Evolutionary conservation across 768 basidiomycete genomes (phyloP), one percentile per base, ranked within the genome.

Genomic region (Exidia glandulosa): DNA sequence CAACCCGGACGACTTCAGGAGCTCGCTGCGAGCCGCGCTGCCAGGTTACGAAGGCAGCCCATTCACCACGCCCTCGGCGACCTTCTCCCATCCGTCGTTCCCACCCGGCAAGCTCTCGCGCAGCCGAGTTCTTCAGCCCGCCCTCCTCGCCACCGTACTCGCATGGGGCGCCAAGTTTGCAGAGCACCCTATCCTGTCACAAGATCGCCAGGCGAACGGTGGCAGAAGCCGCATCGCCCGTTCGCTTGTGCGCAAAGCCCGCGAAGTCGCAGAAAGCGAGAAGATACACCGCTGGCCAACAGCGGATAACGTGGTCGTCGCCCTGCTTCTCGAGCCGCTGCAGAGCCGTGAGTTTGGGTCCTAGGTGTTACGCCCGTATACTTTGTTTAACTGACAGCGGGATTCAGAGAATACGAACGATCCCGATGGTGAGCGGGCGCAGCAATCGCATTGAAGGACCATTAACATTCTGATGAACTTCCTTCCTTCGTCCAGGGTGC

Each of bases 131-230:
- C 66, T 84, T 30, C 86, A 87, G 67, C 87, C 85, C 34, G 85
- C 86, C 4, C 76, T 94, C 25, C 80, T 95, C 57, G 94, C 94
- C 5, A 87, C 88, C 1, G 86, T 94, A 9, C 75, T 96, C 57
- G 90, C 92, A 0, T 94, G 89, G 87, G 94, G 94, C 31, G 86
- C 90, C 36, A 92, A 93, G 66, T 95, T 95, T 70, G 93, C 91
- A 3, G 94, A 96, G 66, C 90, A 95, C 68, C 86, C 88, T 0
- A 73, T 93, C 62, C 82, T 96, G 54, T 79, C 85, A 25, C 82
- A 84, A 33, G 94, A 95, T 74, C 80, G 92, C 47, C 76, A 80
- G 57, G 75, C 29, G 55, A 60, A 32, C 60, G 62, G 23, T 16
- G 83, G 83, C 5, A 86, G 90, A 67, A 92, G 92, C 71, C 70